phyloP scores from a whole-genome alignment of 257 asterid species.

The Cinchona pubescens region DNA sequence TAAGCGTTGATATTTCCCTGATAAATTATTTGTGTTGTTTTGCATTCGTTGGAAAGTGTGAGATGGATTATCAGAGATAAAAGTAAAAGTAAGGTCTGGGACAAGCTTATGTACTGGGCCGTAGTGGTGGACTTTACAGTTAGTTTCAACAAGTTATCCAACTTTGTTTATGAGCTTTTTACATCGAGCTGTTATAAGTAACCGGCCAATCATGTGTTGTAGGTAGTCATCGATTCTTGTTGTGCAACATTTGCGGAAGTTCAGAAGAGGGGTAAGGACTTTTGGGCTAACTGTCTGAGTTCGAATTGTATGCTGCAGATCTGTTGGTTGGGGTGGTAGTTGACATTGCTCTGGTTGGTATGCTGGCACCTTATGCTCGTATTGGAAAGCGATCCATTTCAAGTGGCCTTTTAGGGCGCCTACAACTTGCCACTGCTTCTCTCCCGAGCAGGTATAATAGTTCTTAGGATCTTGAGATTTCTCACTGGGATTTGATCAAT shows the following conservation, averaged over 20 bases:
- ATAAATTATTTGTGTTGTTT: background rate
- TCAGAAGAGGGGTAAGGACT: constrained; percentile 86
- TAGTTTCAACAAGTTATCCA: background rate
- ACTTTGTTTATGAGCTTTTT: background rate
- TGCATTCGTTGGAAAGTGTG: background rate
- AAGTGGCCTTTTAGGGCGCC: constrained; percentile 60
- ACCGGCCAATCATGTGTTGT: constrained; percentile 13
- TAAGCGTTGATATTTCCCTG: background rate
- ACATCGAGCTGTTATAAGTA: background rate
- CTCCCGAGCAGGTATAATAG: constrained; percentile 83
- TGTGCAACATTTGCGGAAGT: constrained; percentile 98
- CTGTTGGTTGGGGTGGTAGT: constrained; percentile 86
- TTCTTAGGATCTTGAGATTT: constrained; percentile 10
- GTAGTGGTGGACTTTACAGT: background rate
- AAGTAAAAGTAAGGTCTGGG: background rate
- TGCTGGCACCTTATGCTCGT: constrained; percentile 96
- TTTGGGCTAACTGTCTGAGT: constrained; percentile 98
- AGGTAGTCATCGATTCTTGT: constrained; percentile 91
- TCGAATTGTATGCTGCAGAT: constrained; percentile 94
- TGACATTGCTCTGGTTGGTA: constrained; percentile 88
- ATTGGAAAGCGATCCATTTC: constrained; percentile 62
- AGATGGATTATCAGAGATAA: background rate
- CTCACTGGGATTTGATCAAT: background rate
- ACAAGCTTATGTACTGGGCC: background rate
- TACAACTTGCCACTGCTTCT: constrained; percentile 54